These are phyloP conservation scores for Fusarium sp. DNA, from an alignment of 2,329 filamentous ascomycete genomes.

Conservation along the genomic window DNA sequence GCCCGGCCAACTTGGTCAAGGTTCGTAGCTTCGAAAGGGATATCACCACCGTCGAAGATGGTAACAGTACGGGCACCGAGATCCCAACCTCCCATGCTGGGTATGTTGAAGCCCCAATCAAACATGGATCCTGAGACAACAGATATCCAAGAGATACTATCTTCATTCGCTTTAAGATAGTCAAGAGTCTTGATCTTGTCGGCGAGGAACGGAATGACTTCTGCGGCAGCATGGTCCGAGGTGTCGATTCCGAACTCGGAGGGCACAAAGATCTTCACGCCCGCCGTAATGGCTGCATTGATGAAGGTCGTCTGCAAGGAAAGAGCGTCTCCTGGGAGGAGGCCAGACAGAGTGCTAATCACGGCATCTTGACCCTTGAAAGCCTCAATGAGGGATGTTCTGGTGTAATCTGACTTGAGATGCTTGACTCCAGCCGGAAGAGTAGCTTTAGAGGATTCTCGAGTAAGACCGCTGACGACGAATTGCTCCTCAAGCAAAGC, in stretches of 20 bases:
- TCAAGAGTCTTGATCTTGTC: slow-evolving; percentile 15
- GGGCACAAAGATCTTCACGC: background rate
- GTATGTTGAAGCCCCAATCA: slow-evolving; percentile 27
- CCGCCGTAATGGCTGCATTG: slow-evolving; percentile 4
- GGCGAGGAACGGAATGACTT: slow-evolving; percentile 10
- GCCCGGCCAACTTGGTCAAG: slow-evolving; percentile 28
- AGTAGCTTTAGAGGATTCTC: slow-evolving; percentile 2
- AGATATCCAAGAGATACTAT: slow-evolving; percentile 24
- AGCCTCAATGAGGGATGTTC: background rate
- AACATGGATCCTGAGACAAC: slow-evolving; percentile 17
- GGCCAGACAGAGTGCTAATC: background rate
- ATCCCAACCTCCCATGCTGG: slow-evolving; percentile 4
- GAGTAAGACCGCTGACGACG: slow-evolving; percentile 13
- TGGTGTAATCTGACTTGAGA: slow-evolving; percentile 13
- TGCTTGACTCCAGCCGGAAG: background rate
- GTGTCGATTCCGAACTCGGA: background rate
- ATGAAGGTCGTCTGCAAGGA: slow-evolving; percentile 7
- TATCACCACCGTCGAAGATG: slow-evolving; percentile 17
- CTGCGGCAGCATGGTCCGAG: background rate
- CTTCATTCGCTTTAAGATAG: slow-evolving; percentile 13
- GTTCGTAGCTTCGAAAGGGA: slow-evolving; percentile 21
- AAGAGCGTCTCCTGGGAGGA: background rate
- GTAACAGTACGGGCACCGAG: slow-evolving; percentile 4
- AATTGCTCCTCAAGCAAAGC: slow-evolving; percentile 12
- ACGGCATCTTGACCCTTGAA: slow-evolving; percentile 1